These are phyloP conservation scores for Aspergillus ustus DNA, from an alignment of 2,329 filamentous ascomycete genomes.

Conservation along the genomic window DNA sequence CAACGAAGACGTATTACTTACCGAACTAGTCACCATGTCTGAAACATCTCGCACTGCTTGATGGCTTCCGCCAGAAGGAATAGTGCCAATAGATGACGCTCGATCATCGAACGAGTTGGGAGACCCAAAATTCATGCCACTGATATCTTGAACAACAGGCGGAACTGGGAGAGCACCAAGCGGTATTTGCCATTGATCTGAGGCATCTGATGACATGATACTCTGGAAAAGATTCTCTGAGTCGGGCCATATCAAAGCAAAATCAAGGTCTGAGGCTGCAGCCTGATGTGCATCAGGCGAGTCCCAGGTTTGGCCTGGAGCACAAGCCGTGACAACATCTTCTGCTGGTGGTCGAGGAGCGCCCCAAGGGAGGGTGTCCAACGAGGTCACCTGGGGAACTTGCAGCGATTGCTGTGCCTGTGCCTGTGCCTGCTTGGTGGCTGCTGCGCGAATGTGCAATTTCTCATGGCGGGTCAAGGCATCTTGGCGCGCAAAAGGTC, in stretches of 20 bases:
- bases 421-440: conserved; percentile 25
- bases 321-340: conserved; percentile 22
- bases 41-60: conserved; percentile 52
- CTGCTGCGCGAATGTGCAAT: conserved; percentile 40
- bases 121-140: conserved; percentile 39
- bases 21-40: conserved; percentile 49
- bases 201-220: conserved; percentile 47
- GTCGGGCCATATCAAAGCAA: conserved; percentile 51
- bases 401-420: conserved; percentile 15
- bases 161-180: conserved; percentile 48
- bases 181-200: conserved; percentile 50
- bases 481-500: conserved; percentile 51
- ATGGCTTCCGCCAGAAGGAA: conserved; percentile 48
- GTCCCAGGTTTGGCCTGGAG: conserved; percentile 32
- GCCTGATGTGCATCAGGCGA: conserved; percentile 28
- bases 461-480: conserved; percentile 52
- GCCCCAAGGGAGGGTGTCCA: conserved; percentile 33
- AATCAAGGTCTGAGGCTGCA: conserved; percentile 41
- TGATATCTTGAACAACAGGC: conserved; percentile 35
- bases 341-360: conserved; percentile 27
- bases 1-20: conserved; percentile 27
- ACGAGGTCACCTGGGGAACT: conserved; percentile 22
- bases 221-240: conserved; percentile 51
- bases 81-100: conserved; percentile 41
- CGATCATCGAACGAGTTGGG: conserved; percentile 45